phyloP scores from a whole-genome alignment of 1,284 basidiomycete genomes.

The Polyporus tsugae region DNA sequence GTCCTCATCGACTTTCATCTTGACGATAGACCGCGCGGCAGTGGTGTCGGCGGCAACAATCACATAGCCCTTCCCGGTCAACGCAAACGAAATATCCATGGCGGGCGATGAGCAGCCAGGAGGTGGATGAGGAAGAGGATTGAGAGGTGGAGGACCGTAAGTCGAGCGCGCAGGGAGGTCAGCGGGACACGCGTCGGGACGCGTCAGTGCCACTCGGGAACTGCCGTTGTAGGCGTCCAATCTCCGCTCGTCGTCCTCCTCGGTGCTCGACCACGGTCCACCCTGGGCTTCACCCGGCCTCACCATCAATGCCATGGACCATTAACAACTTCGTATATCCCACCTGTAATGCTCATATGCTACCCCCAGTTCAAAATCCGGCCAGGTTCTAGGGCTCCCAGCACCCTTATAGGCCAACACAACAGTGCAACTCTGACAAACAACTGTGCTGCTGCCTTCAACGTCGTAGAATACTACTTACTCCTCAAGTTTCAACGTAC shows the following conservation, averaged over 20 bases:
- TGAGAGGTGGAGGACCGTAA: neutral
- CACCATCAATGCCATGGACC: no score
- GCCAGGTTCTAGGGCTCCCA: neutral
- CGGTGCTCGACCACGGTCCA: no score
- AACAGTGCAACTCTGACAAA: neutral
- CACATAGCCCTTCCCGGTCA: slow-evolving; percentile 90
- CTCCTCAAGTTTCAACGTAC: no score
- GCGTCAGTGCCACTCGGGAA: slow-evolving; percentile 19
- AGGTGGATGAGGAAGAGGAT: neutral
- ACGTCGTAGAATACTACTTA: no score
- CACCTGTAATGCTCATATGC: neutral
- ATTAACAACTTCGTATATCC: neutral
- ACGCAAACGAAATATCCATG: slow-evolving; percentile 70
- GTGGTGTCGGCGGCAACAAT: slow-evolving; percentile 93
- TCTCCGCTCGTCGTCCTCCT: neutral
- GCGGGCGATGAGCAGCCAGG: neutral
- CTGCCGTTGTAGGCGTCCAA: neutral
- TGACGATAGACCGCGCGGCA: slow-evolving; percentile 91
- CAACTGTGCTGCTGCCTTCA: neutral
- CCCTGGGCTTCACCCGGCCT: no score
- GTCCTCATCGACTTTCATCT: slow-evolving; percentile 98
- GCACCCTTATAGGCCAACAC: no score
- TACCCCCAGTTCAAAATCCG: neutral
- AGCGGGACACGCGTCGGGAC: slow-evolving; percentile 23
- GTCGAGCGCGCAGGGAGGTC: neutral